Conservation (phyloP, 805 yeast genomes). For the Schwanniomyces polymorphus region DNA sequence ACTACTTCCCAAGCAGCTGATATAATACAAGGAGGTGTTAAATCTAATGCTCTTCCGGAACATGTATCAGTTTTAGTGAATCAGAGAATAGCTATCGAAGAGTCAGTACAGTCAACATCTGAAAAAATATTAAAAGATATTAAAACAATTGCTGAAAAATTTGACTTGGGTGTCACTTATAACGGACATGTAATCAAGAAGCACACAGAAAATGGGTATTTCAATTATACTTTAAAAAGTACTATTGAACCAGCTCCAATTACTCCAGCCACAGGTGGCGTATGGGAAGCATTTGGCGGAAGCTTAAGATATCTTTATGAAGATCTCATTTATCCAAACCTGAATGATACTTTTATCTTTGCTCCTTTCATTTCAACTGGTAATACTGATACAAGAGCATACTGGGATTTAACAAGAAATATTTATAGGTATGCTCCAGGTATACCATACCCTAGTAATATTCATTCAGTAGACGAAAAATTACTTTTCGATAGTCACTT, state of each 20-base stretch:
- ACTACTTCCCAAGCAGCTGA: conserved; percentile 52
- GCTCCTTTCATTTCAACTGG: conserved; percentile 38
- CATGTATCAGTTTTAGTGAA: conserved; percentile 43
- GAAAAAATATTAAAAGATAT: conserved; percentile 32
- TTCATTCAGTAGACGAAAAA: conserved; percentile 38
- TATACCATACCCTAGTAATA: conserved; percentile 12
- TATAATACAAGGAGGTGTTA: conserved; percentile 48
- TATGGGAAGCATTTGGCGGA: conserved; percentile 38
- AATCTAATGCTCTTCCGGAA: conserved; percentile 52
- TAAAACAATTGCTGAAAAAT: conserved; percentile 31
- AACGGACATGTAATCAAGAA: conserved; percentile 22
- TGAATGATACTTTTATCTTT: conserved; percentile 24
- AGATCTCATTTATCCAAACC: conserved; percentile 25
- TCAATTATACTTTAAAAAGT: conserved; percentile 23
- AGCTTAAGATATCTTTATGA: conserved; percentile 38
- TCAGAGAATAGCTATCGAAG: conserved; percentile 48
- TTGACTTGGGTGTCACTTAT: conserved; percentile 34
- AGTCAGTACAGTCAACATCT: conserved; percentile 30
- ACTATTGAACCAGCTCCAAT: conserved; percentile 40
- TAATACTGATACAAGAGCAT: conserved; percentile 42
- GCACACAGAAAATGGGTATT: conserved; percentile 29
- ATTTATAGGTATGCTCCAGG: conserved; percentile 37
- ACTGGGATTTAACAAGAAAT: conserved; percentile 40
- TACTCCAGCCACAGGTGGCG: conserved; percentile 29
- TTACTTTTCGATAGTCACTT: conserved; percentile 31